Evolutionary conservation across 2,329 filamentous ascomycete species (phyloP).

Genomic region (Chalaropsis ovoidea): DNA sequence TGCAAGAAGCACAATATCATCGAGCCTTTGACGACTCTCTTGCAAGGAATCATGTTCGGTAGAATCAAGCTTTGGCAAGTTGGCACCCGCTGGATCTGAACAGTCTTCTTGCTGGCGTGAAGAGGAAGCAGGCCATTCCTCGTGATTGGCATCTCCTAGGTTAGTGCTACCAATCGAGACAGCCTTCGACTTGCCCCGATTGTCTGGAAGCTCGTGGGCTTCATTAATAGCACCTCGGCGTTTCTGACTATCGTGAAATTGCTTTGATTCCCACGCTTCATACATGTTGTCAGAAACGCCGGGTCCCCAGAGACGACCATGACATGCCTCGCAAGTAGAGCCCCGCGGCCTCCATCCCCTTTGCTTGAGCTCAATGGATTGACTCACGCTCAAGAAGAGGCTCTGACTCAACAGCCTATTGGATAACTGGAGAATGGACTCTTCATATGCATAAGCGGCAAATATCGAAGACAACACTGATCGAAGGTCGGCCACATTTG

Average conservation of each 20-base stretch:
- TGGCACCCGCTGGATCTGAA: neutral
- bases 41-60: constrained; percentile 27
- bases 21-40: constrained; percentile 41
- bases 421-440: constrained; percentile 74
- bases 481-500: constrained; percentile 77
- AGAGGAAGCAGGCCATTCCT: constrained; percentile 29
- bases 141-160: constrained; percentile 32
- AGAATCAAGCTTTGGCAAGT: neutral
- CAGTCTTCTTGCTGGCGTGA: neutral
- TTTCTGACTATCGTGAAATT: constrained; percentile 39
- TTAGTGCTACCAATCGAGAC: constrained; percentile 32
- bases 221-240: constrained; percentile 37
- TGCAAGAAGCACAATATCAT: constrained; percentile 56
- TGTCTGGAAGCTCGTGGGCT: constrained; percentile 32
- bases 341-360: constrained; percentile 81
- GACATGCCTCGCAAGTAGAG: constrained; percentile 80
- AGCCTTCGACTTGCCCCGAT: constrained; percentile 47
- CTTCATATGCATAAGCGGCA: constrained; percentile 89
- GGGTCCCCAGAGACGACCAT: constrained; percentile 75
- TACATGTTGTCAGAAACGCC: constrained; percentile 69
- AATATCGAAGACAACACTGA: constrained; percentile 82
- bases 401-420: constrained; percentile 81
- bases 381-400: constrained; percentile 70
- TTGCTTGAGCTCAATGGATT: constrained; percentile 63
- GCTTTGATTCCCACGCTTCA: constrained; percentile 65